These are phyloP conservation scores for Colletotrichum agaves DNA, from an alignment of 2,329 filamentous ascomycete genomes.

Conservation along the genomic window DNA sequence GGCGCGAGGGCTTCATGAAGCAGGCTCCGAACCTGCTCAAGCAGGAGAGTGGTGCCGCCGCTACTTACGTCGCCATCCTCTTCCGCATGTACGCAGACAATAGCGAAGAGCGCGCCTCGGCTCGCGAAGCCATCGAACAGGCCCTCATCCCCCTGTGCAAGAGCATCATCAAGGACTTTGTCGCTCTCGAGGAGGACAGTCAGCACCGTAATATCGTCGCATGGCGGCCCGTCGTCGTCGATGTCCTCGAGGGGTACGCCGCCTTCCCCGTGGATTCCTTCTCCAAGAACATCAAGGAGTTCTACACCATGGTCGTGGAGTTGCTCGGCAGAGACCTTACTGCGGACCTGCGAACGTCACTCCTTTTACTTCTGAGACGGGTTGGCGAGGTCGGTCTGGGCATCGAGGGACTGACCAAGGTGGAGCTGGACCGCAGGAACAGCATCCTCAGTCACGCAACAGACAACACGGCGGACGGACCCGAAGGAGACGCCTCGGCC, in stretches of 20 bases:
- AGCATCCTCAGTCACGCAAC: constrained; percentile 52
- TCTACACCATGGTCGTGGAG: constrained; percentile 88
- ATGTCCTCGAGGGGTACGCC: constrained; percentile 92
- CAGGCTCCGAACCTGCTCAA: constrained; percentile 97
- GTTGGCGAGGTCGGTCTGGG: constrained; percentile 82
- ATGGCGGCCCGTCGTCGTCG: constrained; percentile 96
- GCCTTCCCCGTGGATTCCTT: constrained; percentile 86
- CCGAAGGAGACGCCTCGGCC: constrained; percentile 45
- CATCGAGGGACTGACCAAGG: constrained; percentile 60
- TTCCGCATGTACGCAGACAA: constrained; percentile 98
- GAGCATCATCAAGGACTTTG: constrained; percentile 90
- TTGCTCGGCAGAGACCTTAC: constrained; percentile 85
- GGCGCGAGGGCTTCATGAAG: constrained; percentile 99
- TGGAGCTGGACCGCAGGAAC: constrained; percentile 49
- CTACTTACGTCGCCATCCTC: constrained; percentile 94
- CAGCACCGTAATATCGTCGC: constrained; percentile 97
- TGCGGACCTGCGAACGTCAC: constrained; percentile 78
- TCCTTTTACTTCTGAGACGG: constrained; percentile 81
- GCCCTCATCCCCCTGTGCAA: constrained; percentile 94
- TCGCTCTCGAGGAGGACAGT: constrained; percentile 90
- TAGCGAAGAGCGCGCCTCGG: constrained; percentile 82
- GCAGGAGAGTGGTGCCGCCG: constrained; percentile 92
- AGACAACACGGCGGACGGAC: constrained; percentile 42
- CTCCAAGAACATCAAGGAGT: constrained; percentile 79
- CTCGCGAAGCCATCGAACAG: constrained; percentile 84